Conservation (phyloP, 1,284 basidiomycete genomes). For the Paramarasmius palmivorus region DNA sequence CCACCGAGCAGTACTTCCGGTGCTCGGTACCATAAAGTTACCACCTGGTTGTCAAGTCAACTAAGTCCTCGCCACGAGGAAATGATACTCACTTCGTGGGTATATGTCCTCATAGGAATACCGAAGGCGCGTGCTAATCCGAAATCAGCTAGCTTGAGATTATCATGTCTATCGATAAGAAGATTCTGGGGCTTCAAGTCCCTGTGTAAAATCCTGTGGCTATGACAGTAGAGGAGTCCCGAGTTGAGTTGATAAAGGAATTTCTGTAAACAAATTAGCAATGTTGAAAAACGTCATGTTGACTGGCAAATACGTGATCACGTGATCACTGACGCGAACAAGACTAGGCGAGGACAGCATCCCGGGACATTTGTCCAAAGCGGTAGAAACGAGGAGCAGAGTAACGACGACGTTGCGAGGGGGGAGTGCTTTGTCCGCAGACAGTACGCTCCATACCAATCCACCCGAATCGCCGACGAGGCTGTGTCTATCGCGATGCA, state of each 20-base stretch:
- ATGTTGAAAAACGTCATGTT: slow-evolving; percentile 27
- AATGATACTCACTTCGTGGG: slow-evolving; percentile 78
- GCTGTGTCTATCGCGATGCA: neutral
- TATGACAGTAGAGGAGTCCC: slow-evolving; percentile 94
- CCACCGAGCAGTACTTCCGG: slow-evolving; percentile 96
- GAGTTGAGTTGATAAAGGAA: slow-evolving; percentile 87
- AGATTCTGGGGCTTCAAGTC: slow-evolving; percentile 99
- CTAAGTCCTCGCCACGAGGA: slow-evolving; percentile 8
- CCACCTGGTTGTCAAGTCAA: slow-evolving; percentile 62
- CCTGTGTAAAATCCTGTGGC: slow-evolving; percentile 94
- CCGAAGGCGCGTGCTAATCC: slow-evolving; percentile 96
- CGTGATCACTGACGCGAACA: neutral
- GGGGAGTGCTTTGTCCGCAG: neutral
- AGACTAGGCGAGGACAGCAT: neutral
- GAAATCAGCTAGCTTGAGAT: slow-evolving; percentile 96
- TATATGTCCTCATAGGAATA: slow-evolving; percentile 96
- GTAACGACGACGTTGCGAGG: neutral
- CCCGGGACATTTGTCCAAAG: neutral
- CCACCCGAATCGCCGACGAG: too few species aligned
- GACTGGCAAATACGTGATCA: slow-evolving; percentile 17
- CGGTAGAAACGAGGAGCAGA: neutral
- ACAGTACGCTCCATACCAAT: neutral
- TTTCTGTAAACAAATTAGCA: slow-evolving; percentile 58
- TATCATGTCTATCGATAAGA: slow-evolving; percentile 87
- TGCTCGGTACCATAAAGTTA: slow-evolving; percentile 98